Evolutionary conservation across 805 yeast genomes (phyloP), one percentile per base, ranked within the genome.

Genomic region (Kuraishia cidri): DNA sequence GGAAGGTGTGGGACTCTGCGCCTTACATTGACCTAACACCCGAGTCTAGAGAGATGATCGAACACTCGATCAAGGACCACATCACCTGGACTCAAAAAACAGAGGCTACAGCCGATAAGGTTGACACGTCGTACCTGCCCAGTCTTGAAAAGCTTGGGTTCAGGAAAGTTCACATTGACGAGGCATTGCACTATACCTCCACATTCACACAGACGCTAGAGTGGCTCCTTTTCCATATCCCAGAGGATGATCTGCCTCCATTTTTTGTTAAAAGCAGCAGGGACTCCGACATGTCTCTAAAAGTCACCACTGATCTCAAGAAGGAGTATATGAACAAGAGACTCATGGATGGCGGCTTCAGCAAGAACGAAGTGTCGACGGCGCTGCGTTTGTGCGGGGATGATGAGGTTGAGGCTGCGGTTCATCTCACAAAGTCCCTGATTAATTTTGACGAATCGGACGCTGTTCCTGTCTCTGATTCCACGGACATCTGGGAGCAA

Each of bases 171-270:
- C 97, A 88, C 48, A 72, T 80, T 1, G 55, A 59, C 2, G 97
- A 90, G 46, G 76, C 96, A 0, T 56, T 84, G 30, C 56, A 61
- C 18, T 83, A 83, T 46, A 62, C 78, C 0, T 41, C 48, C 3
- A 44, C 66, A 1, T 64, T 74, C 35, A 62, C 68, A 2, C 73
- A 68, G 16, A 66, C 79, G 0, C 53, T 82, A 27, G 84, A 79
- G 39, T 82, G 92, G 90, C 66, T 90, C 13, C 56, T 90, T 8
- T 78, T 88, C 42, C 92, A 90, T 47, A 72, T 90, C 3, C 97
- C 97, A 0, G 97, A 92, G 41, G 97, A 88, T 48, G 98, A 90
- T 46, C 60, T 90, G 21, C 98, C 98, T 0, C 43, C 57, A 0
- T 60, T 64, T 30, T 82, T 82, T 45, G 64, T 68, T 12, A 75